Evolutionary conservation across 179 eudicot species (phyloP), one percentile per base, ranked within the genome.

Genomic region (Corrigiola litoralis): DNA sequence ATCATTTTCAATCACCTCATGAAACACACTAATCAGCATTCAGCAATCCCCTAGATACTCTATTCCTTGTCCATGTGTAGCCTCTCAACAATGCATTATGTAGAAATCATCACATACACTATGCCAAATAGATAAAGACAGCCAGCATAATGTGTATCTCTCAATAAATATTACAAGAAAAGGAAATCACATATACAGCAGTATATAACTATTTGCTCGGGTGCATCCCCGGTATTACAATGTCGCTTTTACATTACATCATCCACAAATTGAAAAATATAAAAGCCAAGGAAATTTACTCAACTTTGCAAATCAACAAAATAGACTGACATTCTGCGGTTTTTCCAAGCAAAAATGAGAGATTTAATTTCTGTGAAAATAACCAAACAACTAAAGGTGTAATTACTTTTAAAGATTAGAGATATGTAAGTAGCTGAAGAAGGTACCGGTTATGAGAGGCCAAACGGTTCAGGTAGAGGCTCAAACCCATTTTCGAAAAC

Each of bases 401-500:
- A 68, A 49, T 31, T 50, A 61, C 59, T 34, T 48, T 27, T 17
- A 24, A 58, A 29, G 1, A 24, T 32, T n/a, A 28, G 12, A 44
- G 18, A 28, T 4, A 27, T 31, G 3, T 28, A 68, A 29, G 71
- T 38, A 37, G 60, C 14, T 0, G 60, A 33, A 53, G 21, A 50
- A 58, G 41, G 61, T 49, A 69, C 61, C 67, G 21, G 81, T 76
- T 81, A 85, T 28, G 77, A 84, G 65, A 82, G 90, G 53, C 82
- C 88, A 58, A 92, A 92, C 21, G 95, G 95, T 66, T 92, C 96
- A 10, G 98, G 96, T 49, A 90, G 77, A 55, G 79, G 75, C 80
- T 90, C 98, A 34, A 90, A 90, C 37, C 95, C 94, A 58, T 84
- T 70, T 52, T 89, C 96, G 62, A 92, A 92, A 69, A 87, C 71